Evolutionary conservation across 1,284 basidiomycete genomes (phyloP).

Genomic region (Trichosporon faecale): DNA sequence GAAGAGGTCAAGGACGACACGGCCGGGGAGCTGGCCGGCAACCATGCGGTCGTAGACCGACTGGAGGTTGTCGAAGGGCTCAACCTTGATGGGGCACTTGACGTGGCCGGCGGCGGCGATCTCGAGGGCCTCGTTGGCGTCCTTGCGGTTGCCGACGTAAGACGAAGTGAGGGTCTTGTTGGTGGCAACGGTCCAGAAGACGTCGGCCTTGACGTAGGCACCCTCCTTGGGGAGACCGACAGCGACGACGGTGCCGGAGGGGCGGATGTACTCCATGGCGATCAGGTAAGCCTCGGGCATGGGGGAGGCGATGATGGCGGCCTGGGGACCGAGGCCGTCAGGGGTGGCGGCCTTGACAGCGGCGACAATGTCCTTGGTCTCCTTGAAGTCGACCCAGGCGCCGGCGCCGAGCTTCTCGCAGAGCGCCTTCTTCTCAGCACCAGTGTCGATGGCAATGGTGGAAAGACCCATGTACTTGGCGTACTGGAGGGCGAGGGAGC

Average conservation of each 20-base stretch:
- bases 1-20: conserved; percentile 60
- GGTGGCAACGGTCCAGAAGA: conserved; percentile 73
- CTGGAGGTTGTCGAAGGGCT: conserved; percentile 59
- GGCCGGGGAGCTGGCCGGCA: conserved; percentile 60
- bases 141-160: conserved; percentile 71
- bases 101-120: conserved; percentile 68
- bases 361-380: conserved; percentile 33
- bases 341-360: conserved; percentile 58
- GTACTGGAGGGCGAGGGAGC: conserved; percentile 66
- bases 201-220: conserved; percentile 50
- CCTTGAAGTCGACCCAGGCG: conserved; percentile 74
- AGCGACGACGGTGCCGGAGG: conserved; percentile 65
- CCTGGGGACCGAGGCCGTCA: conserved; percentile 70
- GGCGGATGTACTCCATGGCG: conserved; percentile 67
- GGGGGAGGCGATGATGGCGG: conserved; percentile 63
- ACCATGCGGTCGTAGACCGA: conserved; percentile 62
- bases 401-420: conserved; percentile 69
- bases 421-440: conserved; percentile 70
- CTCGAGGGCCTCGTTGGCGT: conserved; percentile 67
- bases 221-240: conserved; percentile 68
- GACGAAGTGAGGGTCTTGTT: conserved; percentile 67
- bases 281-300: conserved; percentile 62
- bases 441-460: conserved; percentile 74
- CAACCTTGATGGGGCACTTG: conserved; percentile 59
- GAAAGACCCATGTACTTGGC: conserved; percentile 70